These are phyloP conservation scores for Podospora australis DNA, from an alignment of 495 filamentous ascomycete species.

Conservation along the genomic window DNA sequence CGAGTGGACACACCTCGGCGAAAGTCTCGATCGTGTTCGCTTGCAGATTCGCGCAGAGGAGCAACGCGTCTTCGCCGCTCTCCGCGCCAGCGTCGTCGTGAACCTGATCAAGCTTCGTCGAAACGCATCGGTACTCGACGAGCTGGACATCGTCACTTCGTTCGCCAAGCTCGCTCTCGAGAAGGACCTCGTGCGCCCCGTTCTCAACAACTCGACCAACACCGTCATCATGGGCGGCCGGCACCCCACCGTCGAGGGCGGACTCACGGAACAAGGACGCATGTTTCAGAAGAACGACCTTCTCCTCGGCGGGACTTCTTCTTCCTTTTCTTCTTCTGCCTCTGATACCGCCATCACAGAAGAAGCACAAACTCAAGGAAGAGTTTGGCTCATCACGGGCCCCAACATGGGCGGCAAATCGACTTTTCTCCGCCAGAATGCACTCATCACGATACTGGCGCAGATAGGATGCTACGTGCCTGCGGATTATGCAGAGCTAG, in stretches of 20 bases:
- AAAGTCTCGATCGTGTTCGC: conserved; percentile 62
- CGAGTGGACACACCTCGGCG: conserved; percentile 76
- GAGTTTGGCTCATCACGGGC: conserved; percentile 84
- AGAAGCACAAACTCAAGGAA: conserved; percentile 36
- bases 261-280: conserved; percentile 71
- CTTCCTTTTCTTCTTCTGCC: not conserved
- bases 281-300: conserved; percentile 85
- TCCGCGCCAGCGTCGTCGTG: conserved; percentile 68
- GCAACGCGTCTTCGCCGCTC: conserved; percentile 58
- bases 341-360: not conserved
- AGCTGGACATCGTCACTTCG: conserved; percentile 81
- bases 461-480: conserved; percentile 91
- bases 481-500: conserved; percentile 74
- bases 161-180: conserved; percentile 74
- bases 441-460: conserved; percentile 84
- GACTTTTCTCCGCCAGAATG: conserved; percentile 92
- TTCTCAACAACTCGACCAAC: conserved; percentile 49
- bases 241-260: conserved; percentile 82
- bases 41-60: conserved; percentile 76
- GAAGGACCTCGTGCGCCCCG: conserved; percentile 64
- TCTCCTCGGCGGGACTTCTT: conserved; percentile 51
- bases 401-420: conserved; percentile 99
- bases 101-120: conserved; percentile 77
- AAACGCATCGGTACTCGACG: conserved; percentile 83
- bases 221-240: conserved; percentile 68